Evolutionary conservation across 2,329 filamentous ascomycete genomes (phyloP).

Genomic region (Dendryphion nanum): DNA sequence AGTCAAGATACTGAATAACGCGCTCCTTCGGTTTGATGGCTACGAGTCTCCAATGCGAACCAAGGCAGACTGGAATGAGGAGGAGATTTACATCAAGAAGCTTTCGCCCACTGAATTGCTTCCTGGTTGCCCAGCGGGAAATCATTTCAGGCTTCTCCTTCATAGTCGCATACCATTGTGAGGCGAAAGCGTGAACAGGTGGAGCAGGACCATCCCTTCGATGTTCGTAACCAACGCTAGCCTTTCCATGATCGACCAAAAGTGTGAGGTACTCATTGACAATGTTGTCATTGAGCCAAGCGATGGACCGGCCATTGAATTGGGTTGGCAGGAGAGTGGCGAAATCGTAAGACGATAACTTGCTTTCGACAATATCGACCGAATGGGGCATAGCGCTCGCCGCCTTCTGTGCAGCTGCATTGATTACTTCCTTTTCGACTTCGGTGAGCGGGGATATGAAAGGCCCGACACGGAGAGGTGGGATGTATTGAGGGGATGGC

Average conservation of each 20-base stretch:
- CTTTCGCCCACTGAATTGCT: constrained; percentile 45
- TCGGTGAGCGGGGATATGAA: no score
- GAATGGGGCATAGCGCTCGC: background rate
- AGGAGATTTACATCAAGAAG: constrained; percentile 66
- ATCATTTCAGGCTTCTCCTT: constrained; percentile 30
- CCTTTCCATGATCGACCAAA: constrained; percentile 60
- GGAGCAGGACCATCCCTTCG: constrained; percentile 54
- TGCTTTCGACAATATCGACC: constrained; percentile 9
- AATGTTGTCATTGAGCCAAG: constrained; percentile 76
- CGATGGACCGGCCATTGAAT: constrained; percentile 43
- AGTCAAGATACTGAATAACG: constrained; percentile 69
- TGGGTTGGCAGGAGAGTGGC: constrained; percentile 50
- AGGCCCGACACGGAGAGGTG: background rate
- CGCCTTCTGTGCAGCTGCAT: no score
- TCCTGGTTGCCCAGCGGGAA: constrained; percentile 48
- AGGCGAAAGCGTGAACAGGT: constrained; percentile 62
- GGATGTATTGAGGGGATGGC: background rate
- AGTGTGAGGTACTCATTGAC: constrained; percentile 66
- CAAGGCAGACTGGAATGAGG: constrained; percentile 66
- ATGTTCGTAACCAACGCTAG: constrained; percentile 55
- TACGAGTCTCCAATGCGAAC: constrained; percentile 69
- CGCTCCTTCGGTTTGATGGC: constrained; percentile 62
- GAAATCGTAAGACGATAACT: constrained; percentile 60
- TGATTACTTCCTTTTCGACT: no score
- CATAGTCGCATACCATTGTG: constrained; percentile 63